A percentile compares a stretch with the other conserved stretches of the same genome.
Evolutionary conservation across 768 basidiomycete genomes (phyloP).

Genomic region (Serendipita sp.): DNA sequence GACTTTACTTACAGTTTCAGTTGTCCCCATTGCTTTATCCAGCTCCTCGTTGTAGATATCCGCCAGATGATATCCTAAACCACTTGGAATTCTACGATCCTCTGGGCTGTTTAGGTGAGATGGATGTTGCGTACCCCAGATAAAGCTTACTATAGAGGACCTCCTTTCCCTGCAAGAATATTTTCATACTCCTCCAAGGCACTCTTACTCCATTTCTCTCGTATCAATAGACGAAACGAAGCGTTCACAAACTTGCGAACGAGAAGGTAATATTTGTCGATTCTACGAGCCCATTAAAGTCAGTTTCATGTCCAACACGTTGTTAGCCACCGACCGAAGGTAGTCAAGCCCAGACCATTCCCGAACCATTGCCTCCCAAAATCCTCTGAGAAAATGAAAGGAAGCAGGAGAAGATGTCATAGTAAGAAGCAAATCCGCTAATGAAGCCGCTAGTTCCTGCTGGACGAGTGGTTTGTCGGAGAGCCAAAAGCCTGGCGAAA

Average conservation of each 20-base stretch:
- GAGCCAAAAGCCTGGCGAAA: slow-evolving; percentile 86
- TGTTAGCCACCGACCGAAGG: slow-evolving; percentile 42
- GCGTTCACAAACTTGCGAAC: slow-evolving; percentile 78
- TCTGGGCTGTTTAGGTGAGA: slow-evolving; percentile 31
- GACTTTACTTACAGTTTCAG: slow-evolving; percentile 6
- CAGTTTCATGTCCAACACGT: slow-evolving; percentile 10
- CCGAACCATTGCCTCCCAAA: slow-evolving; percentile 78
- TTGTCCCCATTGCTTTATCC: slow-evolving; percentile 30
- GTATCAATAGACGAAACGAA: slow-evolving; percentile 63
- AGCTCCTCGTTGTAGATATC: slow-evolving; percentile 88
- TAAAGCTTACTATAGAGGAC: slow-evolving; percentile 63
- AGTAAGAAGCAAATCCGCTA: slow-evolving; percentile 65
- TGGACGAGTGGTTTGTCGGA: slow-evolving; percentile 96
- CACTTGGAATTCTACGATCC: slow-evolving; percentile 56
- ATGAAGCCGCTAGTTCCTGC: slow-evolving; percentile 71
- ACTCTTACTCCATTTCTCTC: slow-evolving; percentile 46
- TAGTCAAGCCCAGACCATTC: slow-evolving; percentile 93
- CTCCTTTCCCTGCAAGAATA: slow-evolving; percentile 50
- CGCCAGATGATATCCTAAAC: slow-evolving; percentile 70
- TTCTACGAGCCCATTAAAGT: slow-evolving; percentile 27
- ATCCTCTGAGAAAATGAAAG: slow-evolving; percentile 66
- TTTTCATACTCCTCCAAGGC: slow-evolving; percentile 45
- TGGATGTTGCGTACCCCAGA: slow-evolving; percentile 6
- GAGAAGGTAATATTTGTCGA: slow-evolving; percentile 97
- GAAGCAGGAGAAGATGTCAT: slow-evolving; percentile 44